Evolutionary conservation across 2,329 filamentous ascomycete species (phyloP).

Genomic region (Colletotrichum falcatum): DNA sequence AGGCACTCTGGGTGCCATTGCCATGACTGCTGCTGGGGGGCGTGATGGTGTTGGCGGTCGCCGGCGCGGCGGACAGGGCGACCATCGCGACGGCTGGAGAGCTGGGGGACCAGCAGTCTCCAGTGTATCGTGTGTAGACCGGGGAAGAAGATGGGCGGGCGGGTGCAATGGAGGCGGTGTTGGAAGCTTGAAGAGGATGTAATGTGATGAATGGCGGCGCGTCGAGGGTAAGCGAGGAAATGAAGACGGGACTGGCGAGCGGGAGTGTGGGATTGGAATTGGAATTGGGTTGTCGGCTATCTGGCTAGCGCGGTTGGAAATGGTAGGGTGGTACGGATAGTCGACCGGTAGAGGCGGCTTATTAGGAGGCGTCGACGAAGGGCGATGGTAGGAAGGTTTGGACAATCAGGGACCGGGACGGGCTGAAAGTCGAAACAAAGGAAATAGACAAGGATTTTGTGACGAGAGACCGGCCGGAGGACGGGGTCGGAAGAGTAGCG

Average conservation of each 20-base stretch:
- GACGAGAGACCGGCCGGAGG: slow-evolving; percentile 24
- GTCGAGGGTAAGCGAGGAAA: slow-evolving; percentile 18
- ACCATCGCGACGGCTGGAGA: slow-evolving; percentile 56
- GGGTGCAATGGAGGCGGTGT: not conserved
- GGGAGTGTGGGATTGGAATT: slow-evolving; percentile 25
- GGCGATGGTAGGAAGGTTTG: slow-evolving; percentile 20
- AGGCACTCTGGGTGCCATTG: slow-evolving; percentile 59
- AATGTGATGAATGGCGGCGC: slow-evolving; percentile 19
- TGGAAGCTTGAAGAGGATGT: slow-evolving; percentile 18
- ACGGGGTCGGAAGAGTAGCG: slow-evolving; percentile 24
- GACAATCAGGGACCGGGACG: slow-evolving; percentile 13
- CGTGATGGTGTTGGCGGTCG: slow-evolving; percentile 60
- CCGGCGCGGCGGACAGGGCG: slow-evolving; percentile 63
- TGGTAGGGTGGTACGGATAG: slow-evolving; percentile 12
- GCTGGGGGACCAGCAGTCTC: slow-evolving; percentile 38
- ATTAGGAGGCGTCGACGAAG: slow-evolving; percentile 37
- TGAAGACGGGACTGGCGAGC: slow-evolving; percentile 20
- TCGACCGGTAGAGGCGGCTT: slow-evolving; percentile 34
- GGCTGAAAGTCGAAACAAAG: slow-evolving; percentile 33
- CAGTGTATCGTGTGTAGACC: slow-evolving; percentile 21
- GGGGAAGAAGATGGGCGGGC: not conserved
- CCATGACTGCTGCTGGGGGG: slow-evolving; percentile 63
- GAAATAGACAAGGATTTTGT: slow-evolving; percentile 30
- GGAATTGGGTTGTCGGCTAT: slow-evolving; percentile 24
- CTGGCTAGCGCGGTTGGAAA: slow-evolving; percentile 18